Evolutionary conservation across 2,329 filamentous ascomycete species (phyloP).

Genomic region (Metarhizium guizhouense): DNA sequence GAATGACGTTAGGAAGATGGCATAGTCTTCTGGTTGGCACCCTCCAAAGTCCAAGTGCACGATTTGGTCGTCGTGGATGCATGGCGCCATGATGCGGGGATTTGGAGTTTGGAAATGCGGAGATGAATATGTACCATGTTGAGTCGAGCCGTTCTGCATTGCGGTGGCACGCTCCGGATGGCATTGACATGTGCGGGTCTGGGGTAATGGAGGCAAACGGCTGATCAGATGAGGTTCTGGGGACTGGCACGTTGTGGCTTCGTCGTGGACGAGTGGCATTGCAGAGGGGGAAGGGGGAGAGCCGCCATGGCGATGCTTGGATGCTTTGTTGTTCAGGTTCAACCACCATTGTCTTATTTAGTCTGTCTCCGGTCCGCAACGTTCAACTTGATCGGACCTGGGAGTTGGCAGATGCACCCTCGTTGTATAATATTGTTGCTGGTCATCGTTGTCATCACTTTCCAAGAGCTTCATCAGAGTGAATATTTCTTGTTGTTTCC

Average conservation of each 20-base stretch:
- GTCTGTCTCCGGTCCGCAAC: too few relatives aligned
- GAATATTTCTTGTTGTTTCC: too few relatives aligned
- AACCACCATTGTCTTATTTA: too few relatives aligned
- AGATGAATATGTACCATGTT: too few relatives aligned
- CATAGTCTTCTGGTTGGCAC: too few relatives aligned
- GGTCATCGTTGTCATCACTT: background rate
- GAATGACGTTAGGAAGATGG: too few relatives aligned
- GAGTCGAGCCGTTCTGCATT: too few relatives aligned
- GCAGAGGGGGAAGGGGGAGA: too few relatives aligned
- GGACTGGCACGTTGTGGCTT: background rate
- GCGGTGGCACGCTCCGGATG: conserved; percentile 7
- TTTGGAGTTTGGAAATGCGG: background rate
- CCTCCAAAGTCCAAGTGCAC: too few relatives aligned
- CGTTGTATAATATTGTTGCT: background rate
- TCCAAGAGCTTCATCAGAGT: background rate
- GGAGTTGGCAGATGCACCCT: background rate
- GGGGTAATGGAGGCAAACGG: background rate
- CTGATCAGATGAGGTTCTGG: conserved; percentile 5
- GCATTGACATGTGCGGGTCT: background rate
- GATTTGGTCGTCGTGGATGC: background rate
- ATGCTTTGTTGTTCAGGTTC: too few relatives aligned
- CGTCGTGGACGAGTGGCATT: background rate
- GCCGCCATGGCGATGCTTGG: too few relatives aligned
- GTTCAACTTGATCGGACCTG: too few relatives aligned
- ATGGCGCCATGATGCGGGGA: conserved; percentile 4